A percentile compares a stretch with the other conserved stretches of the same genome.
These are phyloP conservation scores for Fusarium heterosporum DNA, from an alignment of 2,329 filamentous ascomycete species.

Conservation along the genomic window DNA sequence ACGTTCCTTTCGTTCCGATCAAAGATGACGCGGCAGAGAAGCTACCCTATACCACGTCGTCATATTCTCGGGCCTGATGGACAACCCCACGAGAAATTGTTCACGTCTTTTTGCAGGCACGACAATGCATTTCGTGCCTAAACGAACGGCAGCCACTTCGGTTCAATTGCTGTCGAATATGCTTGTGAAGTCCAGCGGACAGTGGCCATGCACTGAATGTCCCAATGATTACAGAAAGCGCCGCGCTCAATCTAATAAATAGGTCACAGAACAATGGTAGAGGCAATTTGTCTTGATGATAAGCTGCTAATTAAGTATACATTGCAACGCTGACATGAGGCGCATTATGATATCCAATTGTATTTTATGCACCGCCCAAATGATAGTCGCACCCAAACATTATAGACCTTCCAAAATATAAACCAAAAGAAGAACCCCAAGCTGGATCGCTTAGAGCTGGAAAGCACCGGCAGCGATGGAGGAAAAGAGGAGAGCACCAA, in stretches of 20 bases:
- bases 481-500: conserved; percentile 54
- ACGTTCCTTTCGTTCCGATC: too few relatives aligned
- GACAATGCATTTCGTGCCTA: too few relatives aligned
- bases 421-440: neutral
- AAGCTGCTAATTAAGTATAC: conserved; percentile 21
- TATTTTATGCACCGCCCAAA: conserved; percentile 4
- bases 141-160: too few relatives aligned
- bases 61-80: too few relatives aligned
- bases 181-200: too few relatives aligned
- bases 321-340: conserved; percentile 19
- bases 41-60: too few relatives aligned
- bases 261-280: conserved; percentile 40
- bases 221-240: neutral
- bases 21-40: too few relatives aligned
- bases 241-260: neutral
- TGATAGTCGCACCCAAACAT: conserved; percentile 15
- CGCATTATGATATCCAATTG: conserved; percentile 32
- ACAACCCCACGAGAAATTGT: too few relatives aligned
- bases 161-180: too few relatives aligned
- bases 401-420: conserved; percentile 26
- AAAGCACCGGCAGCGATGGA: conserved; percentile 46
- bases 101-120: too few relatives aligned
- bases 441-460: conserved; percentile 39
- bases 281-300: conserved; percentile 3
- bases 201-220: too few relatives aligned